These are phyloP conservation scores for Euptelea pleiosperma DNA, from an alignment of 164 flowering plant genomes.

Conservation along the genomic window DNA sequence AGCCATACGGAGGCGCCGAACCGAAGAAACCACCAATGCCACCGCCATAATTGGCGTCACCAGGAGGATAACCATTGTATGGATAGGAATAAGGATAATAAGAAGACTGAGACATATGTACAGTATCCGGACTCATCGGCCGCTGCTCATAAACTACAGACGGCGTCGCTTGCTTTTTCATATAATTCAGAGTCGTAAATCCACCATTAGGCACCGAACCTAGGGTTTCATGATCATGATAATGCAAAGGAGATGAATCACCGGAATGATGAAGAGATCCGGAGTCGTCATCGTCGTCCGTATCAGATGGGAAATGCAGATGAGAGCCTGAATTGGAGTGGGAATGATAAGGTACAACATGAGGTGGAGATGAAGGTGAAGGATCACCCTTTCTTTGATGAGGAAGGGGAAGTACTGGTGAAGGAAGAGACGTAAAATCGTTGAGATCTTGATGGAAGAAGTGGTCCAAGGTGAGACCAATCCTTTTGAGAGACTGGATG, in stretches of 20 bases:
- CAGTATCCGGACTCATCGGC: constrained; percentile 49
- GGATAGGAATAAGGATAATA: constrained; percentile 25
- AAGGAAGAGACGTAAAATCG: constrained; percentile 1
- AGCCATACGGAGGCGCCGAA: no score
- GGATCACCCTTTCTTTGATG: constrained; percentile 19
- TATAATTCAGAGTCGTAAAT: constrained; percentile 57
- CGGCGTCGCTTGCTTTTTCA: constrained; percentile 54
- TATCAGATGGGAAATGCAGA: constrained; percentile 15
- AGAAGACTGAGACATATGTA: constrained; percentile 43
- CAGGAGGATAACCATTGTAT: no score
- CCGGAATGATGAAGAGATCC: constrained; percentile 13
- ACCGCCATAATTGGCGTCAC: no score
- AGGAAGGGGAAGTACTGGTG: constrained; percentile 29
- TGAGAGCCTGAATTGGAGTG: constrained; percentile 19
- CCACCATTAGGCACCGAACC: background rate
- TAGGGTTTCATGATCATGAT: background rate
- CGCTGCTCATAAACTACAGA: constrained; percentile 62
- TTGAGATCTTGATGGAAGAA: constrained; percentile 34
- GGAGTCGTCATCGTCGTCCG: constrained; percentile 11
- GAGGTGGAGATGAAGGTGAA: background rate
- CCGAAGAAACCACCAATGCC: no score
- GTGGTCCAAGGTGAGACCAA: constrained; percentile 42
- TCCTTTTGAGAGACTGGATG: constrained; percentile 38
- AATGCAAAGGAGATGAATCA: constrained; percentile 12
- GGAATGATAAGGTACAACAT: background rate